Conservation (phyloP, 805 yeast genomes). For the Wickerhamiella siamensis region DNA sequence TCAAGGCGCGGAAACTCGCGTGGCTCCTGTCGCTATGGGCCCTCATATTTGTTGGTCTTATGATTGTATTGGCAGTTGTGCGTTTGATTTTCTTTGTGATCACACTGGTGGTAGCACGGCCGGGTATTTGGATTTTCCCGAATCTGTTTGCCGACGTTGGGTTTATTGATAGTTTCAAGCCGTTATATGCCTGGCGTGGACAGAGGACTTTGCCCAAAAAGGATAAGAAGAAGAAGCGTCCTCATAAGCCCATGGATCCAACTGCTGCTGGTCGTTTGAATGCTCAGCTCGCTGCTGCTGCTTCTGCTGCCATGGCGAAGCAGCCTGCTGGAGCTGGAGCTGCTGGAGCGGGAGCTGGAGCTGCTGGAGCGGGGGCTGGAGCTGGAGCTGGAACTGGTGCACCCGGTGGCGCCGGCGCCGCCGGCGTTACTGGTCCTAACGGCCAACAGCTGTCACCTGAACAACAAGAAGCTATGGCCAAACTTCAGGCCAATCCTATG, state of each 20-base stretch:
- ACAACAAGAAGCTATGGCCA: slow-evolving; percentile 4
- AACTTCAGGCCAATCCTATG: slow-evolving; percentile 1
- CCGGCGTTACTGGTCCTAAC: not conserved
- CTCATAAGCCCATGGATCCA: slow-evolving; percentile 5
- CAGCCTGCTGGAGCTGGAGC: slow-evolving; percentile 1
- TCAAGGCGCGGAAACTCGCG: slow-evolving; percentile 72
- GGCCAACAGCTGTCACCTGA: not conserved
- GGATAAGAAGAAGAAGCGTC: slow-evolving; percentile 16
- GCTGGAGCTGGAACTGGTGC: slow-evolving; percentile 4
- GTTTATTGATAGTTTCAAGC: slow-evolving; percentile 78
- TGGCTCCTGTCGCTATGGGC: slow-evolving; percentile 77
- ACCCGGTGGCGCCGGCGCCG: slow-evolving; percentile 4
- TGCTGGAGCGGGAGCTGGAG: not conserved
- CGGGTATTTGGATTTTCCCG: slow-evolving; percentile 94
- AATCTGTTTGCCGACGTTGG: slow-evolving; percentile 93
- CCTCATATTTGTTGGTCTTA: slow-evolving; percentile 56
- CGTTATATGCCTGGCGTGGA: slow-evolving; percentile 74
- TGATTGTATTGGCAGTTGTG: slow-evolving; percentile 66
- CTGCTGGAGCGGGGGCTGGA: slow-evolving; percentile 2
- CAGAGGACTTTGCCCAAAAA: slow-evolving; percentile 19
- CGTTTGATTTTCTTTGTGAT: slow-evolving; percentile 56
- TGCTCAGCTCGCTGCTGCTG: not conserved
- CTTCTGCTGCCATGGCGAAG: slow-evolving; percentile 1
- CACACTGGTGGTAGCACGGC: slow-evolving; percentile 42
- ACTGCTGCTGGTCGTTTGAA: not conserved